These are phyloP conservation scores for Telopea speciosissima DNA, from an alignment of 177 flowering plant species.

Conservation along the genomic window DNA sequence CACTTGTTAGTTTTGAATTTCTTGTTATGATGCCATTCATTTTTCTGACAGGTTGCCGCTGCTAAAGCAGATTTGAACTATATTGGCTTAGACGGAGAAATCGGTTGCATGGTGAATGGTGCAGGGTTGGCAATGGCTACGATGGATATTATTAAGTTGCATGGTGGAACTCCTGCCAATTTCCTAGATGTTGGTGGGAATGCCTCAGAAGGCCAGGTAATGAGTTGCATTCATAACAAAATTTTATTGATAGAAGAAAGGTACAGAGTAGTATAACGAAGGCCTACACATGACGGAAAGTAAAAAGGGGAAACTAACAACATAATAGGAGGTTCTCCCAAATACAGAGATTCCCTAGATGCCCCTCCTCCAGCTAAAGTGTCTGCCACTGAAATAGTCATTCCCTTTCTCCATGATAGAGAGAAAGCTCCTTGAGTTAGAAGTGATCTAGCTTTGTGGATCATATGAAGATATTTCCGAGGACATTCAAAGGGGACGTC, in stretches of 20 bases:
- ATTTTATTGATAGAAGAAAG: too few relatives aligned
- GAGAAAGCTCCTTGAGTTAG: too few relatives aligned
- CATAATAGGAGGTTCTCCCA: neutral
- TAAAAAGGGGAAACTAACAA: too few relatives aligned
- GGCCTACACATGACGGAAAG: too few relatives aligned
- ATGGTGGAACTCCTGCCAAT: conserved; percentile 99
- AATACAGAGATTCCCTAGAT: neutral
- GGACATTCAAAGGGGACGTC: too few relatives aligned
- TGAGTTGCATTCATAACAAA: neutral
- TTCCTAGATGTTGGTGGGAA: conserved; percentile 97
- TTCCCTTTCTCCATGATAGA: too few relatives aligned
- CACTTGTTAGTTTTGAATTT: neutral
- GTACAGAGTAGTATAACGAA: too few relatives aligned
- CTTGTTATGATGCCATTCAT: neutral
- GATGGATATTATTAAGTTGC: conserved; percentile 97
- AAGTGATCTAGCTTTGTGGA: too few relatives aligned
- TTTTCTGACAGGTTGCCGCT: conserved; percentile 74
- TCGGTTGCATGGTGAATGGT: conserved; percentile 99
- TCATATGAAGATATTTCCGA: too few relatives aligned
- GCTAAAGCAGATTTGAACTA: conserved; percentile 96
- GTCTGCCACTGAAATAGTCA: too few relatives aligned
- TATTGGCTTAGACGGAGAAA: conserved; percentile 98
- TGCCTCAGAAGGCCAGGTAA: conserved; percentile 96
- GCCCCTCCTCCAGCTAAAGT: neutral
- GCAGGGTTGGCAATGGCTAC: conserved; percentile 99